Base-by-base conservation (phyloP, 148 eudicot genomes). In the Beta vulgaris region DNA sequence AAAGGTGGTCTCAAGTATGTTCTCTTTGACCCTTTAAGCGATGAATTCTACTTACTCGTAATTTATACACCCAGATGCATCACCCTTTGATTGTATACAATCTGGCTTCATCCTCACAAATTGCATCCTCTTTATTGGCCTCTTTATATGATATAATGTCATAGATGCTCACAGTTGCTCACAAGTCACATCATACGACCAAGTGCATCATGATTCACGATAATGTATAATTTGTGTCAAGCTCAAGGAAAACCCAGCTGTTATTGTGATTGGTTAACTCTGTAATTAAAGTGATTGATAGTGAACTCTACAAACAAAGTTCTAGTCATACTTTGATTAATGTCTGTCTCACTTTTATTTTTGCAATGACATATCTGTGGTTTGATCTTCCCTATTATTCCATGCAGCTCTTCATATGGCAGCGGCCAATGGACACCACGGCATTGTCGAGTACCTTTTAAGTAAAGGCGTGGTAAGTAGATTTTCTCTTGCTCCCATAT, bases 351-450 rank as follows among this genome's bases (percentile, higher is more conserved):
- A 53, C 46, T 11, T 73, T 40, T 13, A 23, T 19, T 31, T 3
- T 51, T 66, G 29, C 16, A 16, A 6, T 15, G 7, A 9, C 25
- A 6, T 61, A 16, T 42, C 46, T 43, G 7, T 73, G 28, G 48
- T 64, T 75, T 53, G 16, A 54, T 49, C 36, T 32, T 28, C 7
- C 21, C 32, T 57, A 40, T 58, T 28, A 39, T 58, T 73, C 5
- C 49, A 6, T 75, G 81, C 90, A 93, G 98, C 98, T 83, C 91
- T 93, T 76, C 98, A 93, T 85, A 93, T 93, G 98, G 97, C 95
- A 57, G 87, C 97, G 10, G 98, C 97, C n/a, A 93, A 93, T 83
- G 97, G 97, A 54, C 95, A 93, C 84, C 81, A 84, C 76, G 87
- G 73, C 77, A 83, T 91, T 69, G 91, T 91, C 28, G 86, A 87